These are phyloP conservation scores for Talaromyces borbonicus DNA, from an alignment of 495 filamentous ascomycete species.

Conservation along the genomic window DNA sequence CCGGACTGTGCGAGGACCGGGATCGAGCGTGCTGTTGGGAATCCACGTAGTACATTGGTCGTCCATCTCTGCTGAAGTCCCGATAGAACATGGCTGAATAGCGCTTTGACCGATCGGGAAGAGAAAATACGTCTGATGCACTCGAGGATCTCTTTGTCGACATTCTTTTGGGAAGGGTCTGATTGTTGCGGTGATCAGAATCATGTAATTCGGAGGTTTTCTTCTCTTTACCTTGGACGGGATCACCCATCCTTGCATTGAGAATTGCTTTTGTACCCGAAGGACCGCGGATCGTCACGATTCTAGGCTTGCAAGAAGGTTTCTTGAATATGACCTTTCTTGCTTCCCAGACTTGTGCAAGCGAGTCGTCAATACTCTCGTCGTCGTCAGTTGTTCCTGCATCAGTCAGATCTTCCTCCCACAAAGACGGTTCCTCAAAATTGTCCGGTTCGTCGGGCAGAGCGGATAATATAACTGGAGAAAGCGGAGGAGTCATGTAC, in stretches of 20 bases:
- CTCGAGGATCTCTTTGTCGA: conserved; percentile 7
- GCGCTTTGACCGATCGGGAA: conserved; percentile 1
- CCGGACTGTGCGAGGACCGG: background rate
- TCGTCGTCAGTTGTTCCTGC: background rate
- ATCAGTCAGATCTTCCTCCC: background rate
- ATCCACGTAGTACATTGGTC: background rate
- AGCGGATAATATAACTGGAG: conserved; percentile 26
- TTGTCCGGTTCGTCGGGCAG: conserved; percentile 20
- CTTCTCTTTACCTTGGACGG: background rate
- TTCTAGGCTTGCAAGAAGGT: conserved; percentile 1
- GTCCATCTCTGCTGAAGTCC: background rate
- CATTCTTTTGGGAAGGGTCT: background rate
- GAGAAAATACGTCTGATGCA: background rate
- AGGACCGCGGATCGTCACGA: background rate
- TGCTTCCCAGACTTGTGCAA: conserved; percentile 4
- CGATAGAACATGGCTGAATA: conserved; percentile 8
- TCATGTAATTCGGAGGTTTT: too few relatives aligned
- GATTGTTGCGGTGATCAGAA: background rate
- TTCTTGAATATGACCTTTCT: conserved; percentile 1
- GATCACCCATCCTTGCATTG: conserved; percentile 1
- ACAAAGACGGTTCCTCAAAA: background rate
- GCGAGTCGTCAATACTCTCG: too few relatives aligned
- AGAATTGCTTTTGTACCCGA: conserved; percentile 1
- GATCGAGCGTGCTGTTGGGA: background rate
- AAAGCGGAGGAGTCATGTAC: conserved; percentile 21